A percentile compares a stretch with the other conserved stretches of the same genome.
phyloP scores from a whole-genome alignment of 2,329 filamentous ascomycete species.

The Verticillium nubilum region DNA sequence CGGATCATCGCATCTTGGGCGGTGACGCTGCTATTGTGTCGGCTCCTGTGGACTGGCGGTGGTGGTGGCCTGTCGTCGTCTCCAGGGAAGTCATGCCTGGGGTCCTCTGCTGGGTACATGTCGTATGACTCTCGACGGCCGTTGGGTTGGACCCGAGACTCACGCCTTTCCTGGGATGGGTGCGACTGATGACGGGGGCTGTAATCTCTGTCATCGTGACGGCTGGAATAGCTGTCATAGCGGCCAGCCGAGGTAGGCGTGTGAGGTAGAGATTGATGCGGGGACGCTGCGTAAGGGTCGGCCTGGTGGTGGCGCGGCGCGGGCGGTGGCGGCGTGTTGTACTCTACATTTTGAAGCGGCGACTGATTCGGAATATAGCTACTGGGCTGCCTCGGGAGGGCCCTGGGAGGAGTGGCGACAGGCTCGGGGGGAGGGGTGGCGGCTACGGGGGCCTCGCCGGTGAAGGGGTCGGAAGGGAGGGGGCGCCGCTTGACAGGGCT shows the following conservation, averaged over 20 bases:
- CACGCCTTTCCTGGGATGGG: slow-evolving; percentile 31
- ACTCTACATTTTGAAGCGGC: slow-evolving; percentile 48
- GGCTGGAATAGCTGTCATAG: slow-evolving; percentile 26
- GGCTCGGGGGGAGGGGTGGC: slow-evolving; percentile 30
- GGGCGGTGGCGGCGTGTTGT: slow-evolving; percentile 33
- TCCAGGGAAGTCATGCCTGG: slow-evolving; percentile 26
- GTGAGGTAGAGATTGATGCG: slow-evolving; percentile 15
- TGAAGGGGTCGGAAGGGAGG: slow-evolving; percentile 72
- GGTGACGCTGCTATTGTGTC: slow-evolving; percentile 35
- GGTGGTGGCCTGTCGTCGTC: slow-evolving; percentile 47
- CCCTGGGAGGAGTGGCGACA: slow-evolving; percentile 40
- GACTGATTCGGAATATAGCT: slow-evolving; percentile 44
- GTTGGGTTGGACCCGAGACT: slow-evolving; percentile 27
- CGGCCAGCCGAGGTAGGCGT: slow-evolving; percentile 20
- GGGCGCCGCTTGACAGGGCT: slow-evolving; percentile 76
- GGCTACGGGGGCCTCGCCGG: slow-evolving; percentile 38
- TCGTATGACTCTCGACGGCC: slow-evolving; percentile 26
- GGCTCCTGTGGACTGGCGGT: slow-evolving; percentile 48
- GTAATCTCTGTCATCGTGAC: slow-evolving; percentile 31
- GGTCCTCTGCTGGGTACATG: slow-evolving; percentile 19
- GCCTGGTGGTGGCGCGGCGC: slow-evolving; percentile 24
- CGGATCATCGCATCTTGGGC: slow-evolving; percentile 36
- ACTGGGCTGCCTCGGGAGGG: slow-evolving; percentile 34
- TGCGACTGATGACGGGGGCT: slow-evolving; percentile 28
- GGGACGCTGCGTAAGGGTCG: slow-evolving; percentile 31